Evolutionary conservation across 306 rosid genomes (phyloP).

Genomic region (Acacia confusa): DNA sequence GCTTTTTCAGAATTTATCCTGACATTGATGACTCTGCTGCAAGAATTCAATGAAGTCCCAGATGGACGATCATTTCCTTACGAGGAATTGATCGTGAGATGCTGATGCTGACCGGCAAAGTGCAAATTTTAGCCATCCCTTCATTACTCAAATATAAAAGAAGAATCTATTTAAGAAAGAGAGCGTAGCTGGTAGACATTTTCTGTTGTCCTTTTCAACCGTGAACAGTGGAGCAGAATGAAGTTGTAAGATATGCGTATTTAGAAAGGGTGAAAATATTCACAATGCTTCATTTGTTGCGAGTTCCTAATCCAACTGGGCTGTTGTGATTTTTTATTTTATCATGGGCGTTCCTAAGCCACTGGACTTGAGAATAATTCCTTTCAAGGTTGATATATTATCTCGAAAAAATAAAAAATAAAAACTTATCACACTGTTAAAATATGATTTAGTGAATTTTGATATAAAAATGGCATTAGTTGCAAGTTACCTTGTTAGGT

Average conservation of each 20-base stretch:
- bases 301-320: neutral
- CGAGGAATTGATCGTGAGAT: constrained; percentile 5
- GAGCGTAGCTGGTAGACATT: constrained; percentile 53
- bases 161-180: constrained; percentile 50
- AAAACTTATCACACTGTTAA: too few species aligned
- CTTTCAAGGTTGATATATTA: too few species aligned
- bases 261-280: constrained; percentile 1
- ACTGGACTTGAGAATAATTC: too few species aligned
- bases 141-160: constrained; percentile 42
- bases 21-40: constrained; percentile 6
- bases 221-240: neutral
- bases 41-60: constrained; percentile 8
- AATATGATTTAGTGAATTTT: neutral
- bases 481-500: too few species aligned
- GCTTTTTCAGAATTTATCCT: constrained; percentile 66
- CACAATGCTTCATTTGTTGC: neutral
- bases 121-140: constrained; percentile 49
- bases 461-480: neutral
- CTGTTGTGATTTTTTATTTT: neutral
- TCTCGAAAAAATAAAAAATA: too few species aligned
- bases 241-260: neutral
- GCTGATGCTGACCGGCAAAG: constrained; percentile 19
- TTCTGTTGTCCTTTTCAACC: constrained; percentile 28
- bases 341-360: too few species aligned
- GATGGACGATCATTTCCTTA: constrained; percentile 1